Conservation (phyloP, 2,329 filamentous ascomycete species). For the Alternaria arbusti region DNA sequence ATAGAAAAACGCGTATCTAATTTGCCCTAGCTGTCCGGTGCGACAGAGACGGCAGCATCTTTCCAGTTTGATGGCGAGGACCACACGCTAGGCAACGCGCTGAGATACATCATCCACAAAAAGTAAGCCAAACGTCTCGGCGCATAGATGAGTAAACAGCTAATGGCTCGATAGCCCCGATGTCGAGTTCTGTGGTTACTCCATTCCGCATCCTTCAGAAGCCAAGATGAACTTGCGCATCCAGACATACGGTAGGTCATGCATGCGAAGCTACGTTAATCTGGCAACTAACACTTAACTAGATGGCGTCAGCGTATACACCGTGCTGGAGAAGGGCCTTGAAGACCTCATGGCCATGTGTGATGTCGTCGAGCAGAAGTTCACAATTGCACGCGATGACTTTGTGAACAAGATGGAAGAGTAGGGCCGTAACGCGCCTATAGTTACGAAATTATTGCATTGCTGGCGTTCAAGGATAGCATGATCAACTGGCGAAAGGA, state of each 20-base stretch:
- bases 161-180: conserved; percentile 68
- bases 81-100: conserved; percentile 91
- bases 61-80: conserved; percentile 95
- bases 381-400: conserved; percentile 70
- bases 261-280: background rate
- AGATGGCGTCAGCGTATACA: conserved; percentile 81
- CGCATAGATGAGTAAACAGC: background rate
- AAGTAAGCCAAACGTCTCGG: conserved; percentile 67
- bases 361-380: conserved; percentile 92
- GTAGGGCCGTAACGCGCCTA: conserved; percentile 5
- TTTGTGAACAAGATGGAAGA: conserved; percentile 56
- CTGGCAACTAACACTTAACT: conserved; percentile 3
- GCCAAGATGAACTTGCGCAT: conserved; percentile 96
- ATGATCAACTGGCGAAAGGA: conserved; percentile 31
- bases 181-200: conserved; percentile 98
- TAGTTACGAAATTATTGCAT: conserved; percentile 27
- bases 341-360: conserved; percentile 89
- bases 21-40: conserved; percentile 75
- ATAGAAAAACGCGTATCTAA: background rate
- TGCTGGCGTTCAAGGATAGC: conserved; percentile 39
- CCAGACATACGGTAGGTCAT: conserved; percentile 82
- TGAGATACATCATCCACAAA: conserved; percentile 97
- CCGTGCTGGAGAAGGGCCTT: conserved; percentile 89
- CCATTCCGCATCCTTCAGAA: conserved; percentile 96
- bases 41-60: conserved; percentile 83